A percentile compares a stretch with the other conserved stretches of the same genome.
Evolutionary conservation across 1,284 basidiomycete species (phyloP).

Genomic region (Thecaphora frezii): DNA sequence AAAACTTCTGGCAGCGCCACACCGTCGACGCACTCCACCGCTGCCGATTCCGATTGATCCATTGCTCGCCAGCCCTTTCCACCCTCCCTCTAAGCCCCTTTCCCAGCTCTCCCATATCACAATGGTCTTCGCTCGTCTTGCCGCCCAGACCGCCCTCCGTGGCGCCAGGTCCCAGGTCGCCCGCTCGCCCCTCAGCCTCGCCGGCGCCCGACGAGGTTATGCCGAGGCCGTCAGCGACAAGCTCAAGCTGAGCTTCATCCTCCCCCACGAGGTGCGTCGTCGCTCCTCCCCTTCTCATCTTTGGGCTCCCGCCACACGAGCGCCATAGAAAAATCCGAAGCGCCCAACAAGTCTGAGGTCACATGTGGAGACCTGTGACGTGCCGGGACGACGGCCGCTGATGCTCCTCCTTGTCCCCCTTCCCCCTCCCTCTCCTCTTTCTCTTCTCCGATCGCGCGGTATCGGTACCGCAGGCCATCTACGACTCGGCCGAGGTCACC

Average conservation of each 20-base stretch:
- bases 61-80: no score
- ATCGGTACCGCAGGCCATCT: constrained; percentile 35
- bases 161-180: constrained; percentile 3
- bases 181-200: constrained; percentile 17
- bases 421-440: neutral
- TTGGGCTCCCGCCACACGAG: neutral
- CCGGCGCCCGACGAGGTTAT: constrained; percentile 54
- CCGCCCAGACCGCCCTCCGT: constrained; percentile 28
- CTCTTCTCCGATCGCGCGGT: neutral
- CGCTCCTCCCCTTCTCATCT: neutral
- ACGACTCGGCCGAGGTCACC: constrained; percentile 47
- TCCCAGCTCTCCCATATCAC: no score
- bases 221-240: constrained; percentile 58
- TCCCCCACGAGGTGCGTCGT: constrained; percentile 36
- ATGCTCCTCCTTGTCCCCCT: constrained; percentile 1
- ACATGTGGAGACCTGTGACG: no score
- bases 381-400: no score
- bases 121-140: constrained; percentile 26
- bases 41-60: no score
- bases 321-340: neutral
- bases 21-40: no score
- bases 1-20: no score
- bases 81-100: no score
- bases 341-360: no score
- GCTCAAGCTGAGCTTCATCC: constrained; percentile 56